Evolutionary conservation across 805 yeast species (phyloP).

Genomic region (Clavispora santaluciae): DNA sequence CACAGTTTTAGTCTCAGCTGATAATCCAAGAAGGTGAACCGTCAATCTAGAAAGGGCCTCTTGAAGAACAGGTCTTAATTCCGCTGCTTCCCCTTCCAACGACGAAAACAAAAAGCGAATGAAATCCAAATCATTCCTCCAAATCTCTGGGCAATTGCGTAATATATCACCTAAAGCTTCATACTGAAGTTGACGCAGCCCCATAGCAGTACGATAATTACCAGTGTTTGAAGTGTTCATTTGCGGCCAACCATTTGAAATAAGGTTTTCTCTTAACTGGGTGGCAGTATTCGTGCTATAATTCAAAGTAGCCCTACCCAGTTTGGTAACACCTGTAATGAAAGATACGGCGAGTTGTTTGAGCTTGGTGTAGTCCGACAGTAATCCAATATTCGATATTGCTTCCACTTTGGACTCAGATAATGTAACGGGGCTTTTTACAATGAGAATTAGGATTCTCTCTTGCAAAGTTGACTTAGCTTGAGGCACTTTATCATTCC

Average conservation of each 20-base stretch:
- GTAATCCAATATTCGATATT: conserved; percentile 57
- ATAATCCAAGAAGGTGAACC: conserved; percentile 40
- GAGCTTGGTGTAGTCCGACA: conserved; percentile 47
- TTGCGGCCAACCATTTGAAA: conserved; percentile 59
- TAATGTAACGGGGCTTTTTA: conserved; percentile 51
- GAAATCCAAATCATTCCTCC: conserved; percentile 44
- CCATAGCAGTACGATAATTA: conserved; percentile 28
- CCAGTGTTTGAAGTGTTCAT: conserved; percentile 31
- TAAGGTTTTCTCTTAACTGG: conserved; percentile 44
- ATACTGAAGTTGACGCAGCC: conserved; percentile 61
- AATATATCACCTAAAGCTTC: conserved; percentile 73
- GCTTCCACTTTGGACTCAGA: conserved; percentile 35
- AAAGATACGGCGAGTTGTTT: conserved; percentile 58
- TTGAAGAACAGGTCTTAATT: conserved; percentile 63
- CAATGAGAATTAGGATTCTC: conserved; percentile 45
- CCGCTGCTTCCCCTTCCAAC: conserved; percentile 57
- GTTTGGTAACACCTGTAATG: conserved; percentile 52
- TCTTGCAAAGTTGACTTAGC: conserved; percentile 52
- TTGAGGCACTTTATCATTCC: conserved; percentile 47
- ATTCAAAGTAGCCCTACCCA: not conserved
- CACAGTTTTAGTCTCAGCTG: conserved; percentile 31
- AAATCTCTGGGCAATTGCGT: conserved; percentile 38
- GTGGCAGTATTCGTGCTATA: not conserved
- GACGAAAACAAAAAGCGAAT: conserved; percentile 69
- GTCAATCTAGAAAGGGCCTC: conserved; percentile 62